Base-by-base conservation (phyloP, 2,329 filamentous ascomycete species). In the Epichloe coenophiala region DNA sequence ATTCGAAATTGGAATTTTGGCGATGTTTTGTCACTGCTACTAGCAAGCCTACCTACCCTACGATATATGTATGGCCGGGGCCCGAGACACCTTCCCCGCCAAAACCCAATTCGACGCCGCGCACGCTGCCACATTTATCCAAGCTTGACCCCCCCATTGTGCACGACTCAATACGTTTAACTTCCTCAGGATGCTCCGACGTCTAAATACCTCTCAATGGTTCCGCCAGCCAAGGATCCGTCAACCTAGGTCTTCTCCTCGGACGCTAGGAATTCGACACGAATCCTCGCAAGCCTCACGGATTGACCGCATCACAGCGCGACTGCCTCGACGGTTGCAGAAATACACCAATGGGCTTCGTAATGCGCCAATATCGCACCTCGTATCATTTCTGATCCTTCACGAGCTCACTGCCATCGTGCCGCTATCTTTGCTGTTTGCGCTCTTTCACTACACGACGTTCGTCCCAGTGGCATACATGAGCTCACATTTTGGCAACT, bases 371-470 rank as follows among this genome's bases (percentile, higher is more conserved):
- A 67, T 89, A 43, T 87, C 87, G 1, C 88, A 96, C 68, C 74
- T 95, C 41, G 80, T 84, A 1, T 83, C 91, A 0, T 98, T 98
- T 65, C 72, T 97, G 11, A 72, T 96, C 39, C 76, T 98, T 0
- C 93, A 98, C 71, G 93, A 98, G 67, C 64, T 96, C 43, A 97
- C 93, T 0, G 91, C 93, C 9, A 70, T 96, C 12, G 66, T 91
- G 1, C 91, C 91, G 0, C 68, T 97, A 0, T 65, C 94, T 39
- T 83, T 78, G 0, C 75, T 97, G 1, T 81, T 86, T 21, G 82
- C 76, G 1, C 64, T 80, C 1, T 95, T 98, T 66, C 87, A 97
- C 68, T 89, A 88, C 63, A 81, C 80, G 1, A 73, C 81, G 54
- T 86, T 84, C 74, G 74, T 88, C 31, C 89, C 91, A 0, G 60